Percentiles rank a stretch among this genome's conserved stretches.
Evolutionary conservation across 2,329 filamentous ascomycete species (phyloP).

Genomic region (Claviceps humidiphila): DNA sequence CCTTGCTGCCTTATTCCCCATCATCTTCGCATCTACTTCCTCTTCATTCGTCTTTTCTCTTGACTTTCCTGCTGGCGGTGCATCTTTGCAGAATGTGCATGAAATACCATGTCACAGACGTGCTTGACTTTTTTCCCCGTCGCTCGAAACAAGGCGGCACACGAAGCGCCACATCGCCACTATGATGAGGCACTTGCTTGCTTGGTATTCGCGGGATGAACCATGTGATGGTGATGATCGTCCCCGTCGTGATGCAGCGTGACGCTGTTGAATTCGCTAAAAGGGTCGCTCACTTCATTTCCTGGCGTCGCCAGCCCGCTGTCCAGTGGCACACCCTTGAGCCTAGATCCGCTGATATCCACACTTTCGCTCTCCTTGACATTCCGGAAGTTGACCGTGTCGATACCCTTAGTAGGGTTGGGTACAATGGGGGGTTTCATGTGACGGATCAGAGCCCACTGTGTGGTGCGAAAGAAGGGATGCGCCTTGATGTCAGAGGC

Average conservation of each 20-base stretch:
- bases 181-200: constrained; percentile 6
- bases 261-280: constrained; percentile 97
- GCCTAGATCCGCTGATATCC: constrained; percentile 55
- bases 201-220: constrained; percentile 6
- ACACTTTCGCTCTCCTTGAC: constrained; percentile 96
- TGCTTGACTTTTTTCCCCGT: neutral
- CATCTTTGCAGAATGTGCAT: neutral
- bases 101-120: neutral
- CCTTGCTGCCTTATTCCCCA: too few species aligned
- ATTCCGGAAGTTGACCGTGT: constrained; percentile 94
- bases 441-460: constrained; percentile 93
- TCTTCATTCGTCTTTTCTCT: neutral
- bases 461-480: constrained; percentile 88
- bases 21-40: too few species aligned
- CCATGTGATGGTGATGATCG: constrained; percentile 35
- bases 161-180: neutral
- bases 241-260: constrained; percentile 95
- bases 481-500: constrained; percentile 95
- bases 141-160: neutral
- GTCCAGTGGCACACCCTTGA: constrained; percentile 75
- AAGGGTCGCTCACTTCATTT: constrained; percentile 73
- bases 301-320: constrained; percentile 76
- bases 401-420: constrained; percentile 75
- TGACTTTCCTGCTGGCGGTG: neutral
- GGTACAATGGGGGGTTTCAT: constrained; percentile 97